These are phyloP conservation scores for Corniculantispora saksenae DNA, from an alignment of 2,329 filamentous ascomycete genomes.

Conservation along the genomic window DNA sequence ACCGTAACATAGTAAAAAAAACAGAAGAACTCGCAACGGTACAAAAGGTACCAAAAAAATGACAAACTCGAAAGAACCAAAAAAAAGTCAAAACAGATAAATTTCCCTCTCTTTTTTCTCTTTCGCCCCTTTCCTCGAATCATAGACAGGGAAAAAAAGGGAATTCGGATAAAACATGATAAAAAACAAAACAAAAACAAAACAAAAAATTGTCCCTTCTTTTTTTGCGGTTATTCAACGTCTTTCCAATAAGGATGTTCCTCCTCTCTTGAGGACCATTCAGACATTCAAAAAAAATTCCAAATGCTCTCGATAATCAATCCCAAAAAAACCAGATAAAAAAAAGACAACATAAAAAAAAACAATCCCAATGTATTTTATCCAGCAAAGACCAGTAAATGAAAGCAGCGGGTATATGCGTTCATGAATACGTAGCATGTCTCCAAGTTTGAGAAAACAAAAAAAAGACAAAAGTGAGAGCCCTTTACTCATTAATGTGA, in stretches of 20 bases:
- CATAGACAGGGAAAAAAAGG: background rate
- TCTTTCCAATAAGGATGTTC: slow-evolving; percentile 10
- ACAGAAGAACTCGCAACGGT: background rate
- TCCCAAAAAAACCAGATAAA: slow-evolving; percentile 13
- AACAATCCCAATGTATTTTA: slow-evolving; percentile 14
- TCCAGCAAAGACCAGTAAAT: slow-evolving; percentile 18
- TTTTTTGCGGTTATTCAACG: background rate
- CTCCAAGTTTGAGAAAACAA: slow-evolving; percentile 1
- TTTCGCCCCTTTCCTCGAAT: too few relatives aligned
- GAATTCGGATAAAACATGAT: too few relatives aligned
- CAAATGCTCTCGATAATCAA: background rate
- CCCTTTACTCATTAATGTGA: slow-evolving; percentile 24
- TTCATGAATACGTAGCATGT: slow-evolving; percentile 32
- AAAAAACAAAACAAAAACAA: background rate
- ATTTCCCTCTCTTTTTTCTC: background rate
- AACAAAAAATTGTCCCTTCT: background rate
- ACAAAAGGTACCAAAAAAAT: background rate
- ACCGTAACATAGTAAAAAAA: slow-evolving; percentile 7
- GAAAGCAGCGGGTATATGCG: slow-evolving; percentile 34
- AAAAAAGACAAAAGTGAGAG: slow-evolving; percentile 7
- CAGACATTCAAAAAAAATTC: slow-evolving; percentile 15
- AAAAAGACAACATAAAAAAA: slow-evolving; percentile 14
- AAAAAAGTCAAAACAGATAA: background rate
- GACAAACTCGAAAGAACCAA: too few relatives aligned
- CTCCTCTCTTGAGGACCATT: background rate